Conservation (phyloP, 345 rosid genomes). For the Hypericum perforatum region DNA sequence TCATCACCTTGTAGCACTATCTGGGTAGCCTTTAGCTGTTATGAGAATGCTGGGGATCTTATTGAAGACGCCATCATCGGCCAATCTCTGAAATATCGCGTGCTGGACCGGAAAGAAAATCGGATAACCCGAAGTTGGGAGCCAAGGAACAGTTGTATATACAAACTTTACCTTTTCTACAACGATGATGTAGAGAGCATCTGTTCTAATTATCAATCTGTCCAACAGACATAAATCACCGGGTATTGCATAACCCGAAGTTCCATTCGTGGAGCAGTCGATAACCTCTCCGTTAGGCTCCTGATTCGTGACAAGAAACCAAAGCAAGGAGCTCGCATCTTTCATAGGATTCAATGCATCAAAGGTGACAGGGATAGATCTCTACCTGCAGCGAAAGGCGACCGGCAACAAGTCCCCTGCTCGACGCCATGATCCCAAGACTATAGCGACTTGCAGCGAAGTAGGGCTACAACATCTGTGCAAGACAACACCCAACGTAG, state of each 20-base stretch:
- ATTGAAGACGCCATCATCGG: slow-evolving; percentile 67
- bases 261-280: slow-evolving; percentile 72
- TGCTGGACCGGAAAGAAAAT: slow-evolving; percentile 36
- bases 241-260: slow-evolving; percentile 72
- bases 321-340: slow-evolving; percentile 1
- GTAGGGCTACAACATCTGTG: slow-evolving; percentile 80
- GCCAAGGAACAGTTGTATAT: background rate
- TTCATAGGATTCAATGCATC: slow-evolving; percentile 2
- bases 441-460: slow-evolving; percentile 72
- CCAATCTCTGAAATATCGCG: slow-evolving; percentile 82
- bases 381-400: slow-evolving; percentile 60
- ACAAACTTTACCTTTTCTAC: slow-evolving; percentile 63
- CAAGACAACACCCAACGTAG: background rate
- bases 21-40: slow-evolving; percentile 95
- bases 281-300: slow-evolving; percentile 58
- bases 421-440: slow-evolving; percentile 93
- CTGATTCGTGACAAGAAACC: slow-evolving; percentile 20
- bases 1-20: slow-evolving; percentile 74
- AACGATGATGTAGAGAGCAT: slow-evolving; percentile 79
- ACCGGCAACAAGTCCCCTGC: slow-evolving; percentile 86
- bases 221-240: slow-evolving; percentile 69
- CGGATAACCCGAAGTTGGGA: background rate
- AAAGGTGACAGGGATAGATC: slow-evolving; percentile 3
- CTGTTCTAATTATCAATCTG: slow-evolving; percentile 42
- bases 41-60: slow-evolving; percentile 75